phyloP scores from a whole-genome alignment of 495 filamentous ascomycete species.

The Penicillium alfredii region DNA sequence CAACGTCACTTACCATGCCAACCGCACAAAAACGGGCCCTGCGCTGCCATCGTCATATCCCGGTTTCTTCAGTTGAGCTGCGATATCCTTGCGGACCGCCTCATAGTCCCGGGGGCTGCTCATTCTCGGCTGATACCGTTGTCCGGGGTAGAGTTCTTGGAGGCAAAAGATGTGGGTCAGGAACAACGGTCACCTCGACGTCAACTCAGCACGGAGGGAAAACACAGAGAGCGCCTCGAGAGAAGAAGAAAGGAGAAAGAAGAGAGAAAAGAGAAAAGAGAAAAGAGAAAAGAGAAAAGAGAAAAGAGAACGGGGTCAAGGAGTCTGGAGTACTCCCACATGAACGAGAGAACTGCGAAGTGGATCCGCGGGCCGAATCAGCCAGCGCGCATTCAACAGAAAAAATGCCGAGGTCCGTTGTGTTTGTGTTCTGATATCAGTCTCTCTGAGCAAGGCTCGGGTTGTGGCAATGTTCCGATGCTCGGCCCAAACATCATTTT shows the following conservation, averaged over 20 bases:
- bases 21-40: constrained; percentile 55
- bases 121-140: constrained; percentile 35
- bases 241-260: too few relatives aligned
- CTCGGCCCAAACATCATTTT: too few relatives aligned
- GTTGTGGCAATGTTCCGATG: constrained; percentile 6
- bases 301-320: constrained; percentile 15
- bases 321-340: constrained; percentile 23
- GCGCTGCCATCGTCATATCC: constrained; percentile 58
- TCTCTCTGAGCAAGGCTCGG: constrained; percentile 1
- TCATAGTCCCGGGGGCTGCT: constrained; percentile 41
- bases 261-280: constrained; percentile 6
- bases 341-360: constrained; percentile 23
- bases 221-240: too few relatives aligned
- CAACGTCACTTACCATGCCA: constrained; percentile 48
- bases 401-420: constrained; percentile 34
- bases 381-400: constrained; percentile 14
- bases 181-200: constrained; percentile 1
- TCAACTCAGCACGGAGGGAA: neutral
- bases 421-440: constrained; percentile 4
- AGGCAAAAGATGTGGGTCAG: constrained; percentile 1
- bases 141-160: constrained; percentile 14
- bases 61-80: constrained; percentile 49
- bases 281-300: constrained; percentile 1
- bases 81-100: constrained; percentile 50
- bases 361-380: constrained; percentile 35